Percentiles rank a stretch among this genome's conserved stretches.
Evolutionary conservation across 2,329 filamentous ascomycete genomes (phyloP).

Genomic region (Epichloe glyceriae): DNA sequence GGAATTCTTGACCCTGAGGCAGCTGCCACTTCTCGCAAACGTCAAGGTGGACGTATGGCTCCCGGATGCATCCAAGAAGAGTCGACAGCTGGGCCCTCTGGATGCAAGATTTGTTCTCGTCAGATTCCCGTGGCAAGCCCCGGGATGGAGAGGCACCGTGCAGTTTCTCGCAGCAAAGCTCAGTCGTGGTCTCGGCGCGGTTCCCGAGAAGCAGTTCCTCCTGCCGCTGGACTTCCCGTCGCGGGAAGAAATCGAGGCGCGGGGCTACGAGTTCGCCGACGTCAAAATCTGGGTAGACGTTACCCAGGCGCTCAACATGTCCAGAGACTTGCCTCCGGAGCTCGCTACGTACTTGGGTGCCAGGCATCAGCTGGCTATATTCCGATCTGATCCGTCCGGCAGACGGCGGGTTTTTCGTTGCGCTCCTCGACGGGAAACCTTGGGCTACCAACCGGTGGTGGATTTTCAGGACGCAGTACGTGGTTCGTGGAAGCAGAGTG

Average conservation of each 20-base stretch:
- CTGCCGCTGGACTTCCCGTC: constrained; percentile 53
- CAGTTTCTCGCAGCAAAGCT: constrained; percentile 38
- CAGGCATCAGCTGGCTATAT: constrained; percentile 51
- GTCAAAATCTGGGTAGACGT: constrained; percentile 54
- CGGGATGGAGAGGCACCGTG: constrained; percentile 34
- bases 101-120: constrained; percentile 50
- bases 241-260: constrained; percentile 39
- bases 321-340: constrained; percentile 45
- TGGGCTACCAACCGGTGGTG: constrained; percentile 51
- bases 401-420: constrained; percentile 46
- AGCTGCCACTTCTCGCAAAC: constrained; percentile 57
- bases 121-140: constrained; percentile 48
- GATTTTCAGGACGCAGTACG: constrained; percentile 59
- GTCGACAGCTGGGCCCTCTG: constrained; percentile 36
- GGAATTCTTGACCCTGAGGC: constrained; percentile 59
- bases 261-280: constrained; percentile 45
- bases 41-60: constrained; percentile 57
- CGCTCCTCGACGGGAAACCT: constrained; percentile 42
- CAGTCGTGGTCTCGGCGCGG: constrained; percentile 31
- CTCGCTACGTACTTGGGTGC: constrained; percentile 54
- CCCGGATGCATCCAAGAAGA: constrained; percentile 45
- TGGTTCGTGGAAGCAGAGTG: constrained; percentile 3
- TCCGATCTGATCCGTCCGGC: constrained; percentile 48
- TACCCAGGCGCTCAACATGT: constrained; percentile 42
- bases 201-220: constrained; percentile 50